Base-by-base conservation (phyloP, 495 filamentous ascomycete species). In the Xylaria acuta region DNA sequence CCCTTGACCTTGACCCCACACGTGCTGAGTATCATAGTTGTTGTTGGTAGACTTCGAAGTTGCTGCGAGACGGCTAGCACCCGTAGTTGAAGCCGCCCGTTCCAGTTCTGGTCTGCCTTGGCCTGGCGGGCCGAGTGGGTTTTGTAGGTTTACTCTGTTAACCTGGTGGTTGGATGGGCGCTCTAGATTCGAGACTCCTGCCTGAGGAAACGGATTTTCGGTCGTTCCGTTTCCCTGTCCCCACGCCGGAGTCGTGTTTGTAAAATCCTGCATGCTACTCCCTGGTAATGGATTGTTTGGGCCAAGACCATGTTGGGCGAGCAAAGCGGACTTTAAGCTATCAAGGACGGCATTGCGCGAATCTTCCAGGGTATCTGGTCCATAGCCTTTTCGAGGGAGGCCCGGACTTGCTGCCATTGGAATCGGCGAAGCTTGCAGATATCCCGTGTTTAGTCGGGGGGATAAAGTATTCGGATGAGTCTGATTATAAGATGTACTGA, bases 321-420 rank as follows among this genome's bases (percentile, higher is more conserved):
- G 73, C 20, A 79, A 41, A 5, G 77, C 59, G 11, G 75, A 73
- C 16, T 41, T 72, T 36, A 79, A 30, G 41, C 69, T 76, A 34
- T 78, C 73, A 54, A 79, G 74, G 12, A 79, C 74, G 16, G 76
- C 74, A 38, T 34, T 73, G 40, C 74, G 74, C 62, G 77, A 78
- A 30, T 66, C 40, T 56, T 77, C 75, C 14, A 77, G 56, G 5
- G 74, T 73, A 40, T 74, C 74, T 11, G 32, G 49, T 3, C 32
- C 49, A 54, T 71, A 27, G 11, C 56, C 62, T 25, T 43, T 67
- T 14, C 63, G 62, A 27, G 63, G 18, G 3, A 72, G 25, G 12
- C n/a, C n/a, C 45, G 70, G 70, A 51, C 59, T 66, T 43, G 70
- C 32, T n/a, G 40, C 36, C 56, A 8, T 47, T 22, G 59, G 63